Evolutionary conservation across 2,329 filamentous ascomycete genomes (phyloP), one percentile per base, ranked within the genome.

Genomic region (Talaromyces pinophilus): DNA sequence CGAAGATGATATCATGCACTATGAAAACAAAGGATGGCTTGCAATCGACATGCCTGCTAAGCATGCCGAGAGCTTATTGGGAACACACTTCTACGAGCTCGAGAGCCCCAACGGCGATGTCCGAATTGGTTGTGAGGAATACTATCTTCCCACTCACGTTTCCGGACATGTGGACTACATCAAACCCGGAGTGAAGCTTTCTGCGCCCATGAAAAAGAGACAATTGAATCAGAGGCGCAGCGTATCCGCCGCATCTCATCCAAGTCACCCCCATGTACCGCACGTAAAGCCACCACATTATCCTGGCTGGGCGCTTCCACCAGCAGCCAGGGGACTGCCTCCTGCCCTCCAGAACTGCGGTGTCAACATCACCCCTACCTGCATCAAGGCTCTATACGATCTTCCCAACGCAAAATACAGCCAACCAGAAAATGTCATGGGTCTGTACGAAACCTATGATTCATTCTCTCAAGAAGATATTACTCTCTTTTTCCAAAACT

Each of bases 21-120:
- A 65, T 50, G 63, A 65, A 42, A 65, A 65, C 44, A 65, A 61
- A 44, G 63, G 63, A 42, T 65, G 63, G 63, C 42, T 65, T 22
- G 63, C 63, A 28, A 44, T 65, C 35, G 55, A 65, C 44, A 59
- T 65, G 63, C 63, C 63, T 15, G 63, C 55, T 11, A 60, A 60
- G 35, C 55, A 65, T 60, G 63, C 63, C 3, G 63, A 65, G 35
- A 33, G 4, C 42, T 48, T 65, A 33, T 17, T 65, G 13, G 63
- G 63, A 33, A 60, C 63, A 4, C 22, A 30, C 13, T 65, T 60
- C 22, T 65, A 65, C 22, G 63, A 65, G 35, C 10, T 65, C 1
- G 63, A 65, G 17, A 35, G 63, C 33, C 25, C 55, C 7, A 65
- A 65, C 40, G 63, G 63, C 6, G 55, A 65, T n/a, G 10, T 65